Conservation (phyloP, 2,329 filamentous ascomycete species). For the Coniochaeta sp. region DNA sequence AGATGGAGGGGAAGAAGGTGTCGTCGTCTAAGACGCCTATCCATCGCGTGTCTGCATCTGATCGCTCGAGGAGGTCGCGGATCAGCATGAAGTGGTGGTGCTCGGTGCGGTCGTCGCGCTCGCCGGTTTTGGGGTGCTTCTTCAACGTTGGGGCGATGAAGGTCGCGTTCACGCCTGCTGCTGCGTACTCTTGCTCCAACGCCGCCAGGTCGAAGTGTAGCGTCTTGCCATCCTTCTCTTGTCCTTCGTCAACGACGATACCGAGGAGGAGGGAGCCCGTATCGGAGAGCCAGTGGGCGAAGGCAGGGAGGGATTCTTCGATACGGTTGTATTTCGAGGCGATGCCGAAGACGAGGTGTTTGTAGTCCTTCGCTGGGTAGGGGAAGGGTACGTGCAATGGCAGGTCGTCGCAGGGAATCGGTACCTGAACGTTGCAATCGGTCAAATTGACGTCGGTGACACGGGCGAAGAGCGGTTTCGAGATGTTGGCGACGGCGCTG, state of each 20-base stretch:
- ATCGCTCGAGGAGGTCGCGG: conserved; percentile 37
- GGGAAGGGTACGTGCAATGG: conserved; percentile 37
- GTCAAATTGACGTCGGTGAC: conserved; percentile 22
- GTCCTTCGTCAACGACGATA: conserved; percentile 35
- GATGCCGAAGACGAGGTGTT: conserved; percentile 50
- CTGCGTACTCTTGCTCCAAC: conserved; percentile 23
- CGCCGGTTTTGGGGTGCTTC: conserved; percentile 10
- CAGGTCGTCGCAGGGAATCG: conserved; percentile 33
- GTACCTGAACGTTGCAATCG: conserved; percentile 18
- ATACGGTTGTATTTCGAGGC: conserved; percentile 46
- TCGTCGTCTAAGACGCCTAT: conserved; percentile 54
- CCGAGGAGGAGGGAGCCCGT: conserved; percentile 45
- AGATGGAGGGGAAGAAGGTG: conserved; percentile 54
- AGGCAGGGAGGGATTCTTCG: conserved; percentile 39
- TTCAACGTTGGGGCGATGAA: conserved; percentile 18
- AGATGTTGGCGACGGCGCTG: conserved; percentile 27
- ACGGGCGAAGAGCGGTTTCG: conserved; percentile 27
- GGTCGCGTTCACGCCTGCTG: conserved; percentile 20
- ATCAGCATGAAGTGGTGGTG: conserved; percentile 53
- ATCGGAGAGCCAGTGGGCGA: conserved; percentile 48
- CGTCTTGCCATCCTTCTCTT: not conserved
- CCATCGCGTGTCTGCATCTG: conserved; percentile 42
- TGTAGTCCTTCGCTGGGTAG: conserved; percentile 34
- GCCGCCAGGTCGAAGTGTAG: conserved; percentile 14
- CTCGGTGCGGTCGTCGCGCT: conserved; percentile 30